These are phyloP conservation scores for Paracoccidioides brasiliensis DNA, from an alignment of 2,329 filamentous ascomycete species.

Conservation along the genomic window DNA sequence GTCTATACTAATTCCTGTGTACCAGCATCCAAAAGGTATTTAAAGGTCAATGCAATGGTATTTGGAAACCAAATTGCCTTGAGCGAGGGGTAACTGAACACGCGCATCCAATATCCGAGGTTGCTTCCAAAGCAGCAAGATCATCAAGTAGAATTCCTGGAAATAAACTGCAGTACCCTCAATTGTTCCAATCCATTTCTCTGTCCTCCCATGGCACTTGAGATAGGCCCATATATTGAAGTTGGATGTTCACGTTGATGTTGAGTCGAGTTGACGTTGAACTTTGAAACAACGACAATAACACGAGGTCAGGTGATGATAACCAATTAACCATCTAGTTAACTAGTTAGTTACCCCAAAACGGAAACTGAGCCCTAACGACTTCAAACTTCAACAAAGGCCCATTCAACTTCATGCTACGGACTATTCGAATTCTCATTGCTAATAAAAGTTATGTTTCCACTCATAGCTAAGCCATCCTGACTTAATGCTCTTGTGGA, in stretches of 20 bases:
- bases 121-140: neutral
- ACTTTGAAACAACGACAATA: neutral
- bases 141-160: neutral
- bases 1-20: neutral
- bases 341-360: neutral
- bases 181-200: neutral
- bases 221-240: neutral
- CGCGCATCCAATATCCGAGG: neutral
- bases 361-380: neutral
- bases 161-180: neutral
- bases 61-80: no score
- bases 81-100: neutral
- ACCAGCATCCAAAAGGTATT: neutral
- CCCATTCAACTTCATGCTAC: no score
- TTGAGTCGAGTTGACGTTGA: neutral
- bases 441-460: no score
- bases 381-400: neutral
- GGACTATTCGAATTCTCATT: no score
- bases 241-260: neutral
- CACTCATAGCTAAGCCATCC: no score
- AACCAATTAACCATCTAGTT: neutral
- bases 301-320: neutral
- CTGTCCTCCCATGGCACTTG: no score
- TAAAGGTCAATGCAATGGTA: neutral
- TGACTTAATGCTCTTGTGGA: no score